Evolutionary conservation across 768 basidiomycete genomes (phyloP).

Genomic region (Russula lepida): DNA sequence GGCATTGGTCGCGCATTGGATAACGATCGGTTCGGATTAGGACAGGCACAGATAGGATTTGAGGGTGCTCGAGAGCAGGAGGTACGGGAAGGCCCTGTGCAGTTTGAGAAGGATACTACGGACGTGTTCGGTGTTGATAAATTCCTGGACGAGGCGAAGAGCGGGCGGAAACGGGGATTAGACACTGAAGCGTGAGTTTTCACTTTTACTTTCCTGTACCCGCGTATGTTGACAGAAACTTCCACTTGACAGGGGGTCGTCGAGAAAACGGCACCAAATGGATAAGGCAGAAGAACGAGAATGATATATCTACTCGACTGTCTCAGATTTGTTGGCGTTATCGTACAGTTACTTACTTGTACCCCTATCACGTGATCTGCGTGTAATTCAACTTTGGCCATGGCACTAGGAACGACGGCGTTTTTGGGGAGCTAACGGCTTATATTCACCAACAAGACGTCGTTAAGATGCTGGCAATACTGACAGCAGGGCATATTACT

Average conservation of each 20-base stretch:
- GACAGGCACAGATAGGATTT: slow-evolving; percentile 77
- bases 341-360: neutral
- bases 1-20: slow-evolving; percentile 85
- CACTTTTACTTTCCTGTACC: neutral
- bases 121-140: slow-evolving; percentile 96
- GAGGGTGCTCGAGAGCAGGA: slow-evolving; percentile 86
- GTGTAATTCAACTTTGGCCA: neutral
- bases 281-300: slow-evolving; percentile 49
- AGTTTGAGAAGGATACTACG: slow-evolving; percentile 96
- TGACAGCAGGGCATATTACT: slow-evolving; percentile 40
- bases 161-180: slow-evolving; percentile 83
- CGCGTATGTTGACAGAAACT: neutral
- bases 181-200: slow-evolving; percentile 60
- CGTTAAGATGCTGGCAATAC: slow-evolving; percentile 44
- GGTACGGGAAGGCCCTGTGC: slow-evolving; percentile 85
- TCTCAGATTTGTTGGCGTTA: neutral
- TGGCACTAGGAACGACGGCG: neutral
- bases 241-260: slow-evolving; percentile 36
- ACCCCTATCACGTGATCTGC: neutral
- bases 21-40: slow-evolving; percentile 91
- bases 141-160: slow-evolving; percentile 95
- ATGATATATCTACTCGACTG: slow-evolving; percentile 10
- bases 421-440: neutral
- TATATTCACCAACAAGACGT: neutral
- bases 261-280: slow-evolving; percentile 63